Evolutionary conservation across 306 rosid species (phyloP).

Genomic region (Prunus padus): DNA sequence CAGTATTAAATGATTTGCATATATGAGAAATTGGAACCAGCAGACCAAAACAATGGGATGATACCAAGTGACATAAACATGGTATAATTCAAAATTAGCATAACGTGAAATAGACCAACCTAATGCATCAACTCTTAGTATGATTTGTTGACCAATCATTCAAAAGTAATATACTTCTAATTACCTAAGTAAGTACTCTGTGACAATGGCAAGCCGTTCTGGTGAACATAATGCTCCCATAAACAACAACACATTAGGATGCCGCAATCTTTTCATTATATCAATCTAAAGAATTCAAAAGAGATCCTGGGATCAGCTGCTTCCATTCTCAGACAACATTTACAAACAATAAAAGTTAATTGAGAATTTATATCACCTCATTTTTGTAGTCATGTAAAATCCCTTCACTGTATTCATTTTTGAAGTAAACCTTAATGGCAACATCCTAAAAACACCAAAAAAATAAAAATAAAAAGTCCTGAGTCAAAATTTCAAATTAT

Average conservation of each 20-base stretch:
- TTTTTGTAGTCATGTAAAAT: slow-evolving; percentile 49
- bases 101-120: background rate
- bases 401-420: slow-evolving; percentile 51
- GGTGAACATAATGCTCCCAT: slow-evolving; percentile 79
- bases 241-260: slow-evolving; percentile 78
- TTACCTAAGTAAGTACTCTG: slow-evolving; percentile 77
- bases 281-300: slow-evolving; percentile 47
- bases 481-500: slow-evolving; percentile 18
- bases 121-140: background rate
- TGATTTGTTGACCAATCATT: background rate
- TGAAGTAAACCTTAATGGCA: slow-evolving; percentile 62
- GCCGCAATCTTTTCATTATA: slow-evolving; percentile 85
- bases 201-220: slow-evolving; percentile 67
- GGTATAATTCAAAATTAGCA: background rate
- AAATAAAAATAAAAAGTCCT: slow-evolving; percentile 5
- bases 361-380: slow-evolving; percentile 45
- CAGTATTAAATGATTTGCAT: background rate
- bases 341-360: slow-evolving; percentile 3
- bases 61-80: background rate
- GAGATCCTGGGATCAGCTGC: slow-evolving; percentile 22
- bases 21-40: background rate
- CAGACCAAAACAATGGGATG: background rate
- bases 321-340: slow-evolving; percentile 14
- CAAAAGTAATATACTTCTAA: background rate
- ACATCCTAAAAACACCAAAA: slow-evolving; percentile 52